phyloP scores from a whole-genome alignment of 495 filamentous ascomycete genomes.

The Xylaria sp. region DNA sequence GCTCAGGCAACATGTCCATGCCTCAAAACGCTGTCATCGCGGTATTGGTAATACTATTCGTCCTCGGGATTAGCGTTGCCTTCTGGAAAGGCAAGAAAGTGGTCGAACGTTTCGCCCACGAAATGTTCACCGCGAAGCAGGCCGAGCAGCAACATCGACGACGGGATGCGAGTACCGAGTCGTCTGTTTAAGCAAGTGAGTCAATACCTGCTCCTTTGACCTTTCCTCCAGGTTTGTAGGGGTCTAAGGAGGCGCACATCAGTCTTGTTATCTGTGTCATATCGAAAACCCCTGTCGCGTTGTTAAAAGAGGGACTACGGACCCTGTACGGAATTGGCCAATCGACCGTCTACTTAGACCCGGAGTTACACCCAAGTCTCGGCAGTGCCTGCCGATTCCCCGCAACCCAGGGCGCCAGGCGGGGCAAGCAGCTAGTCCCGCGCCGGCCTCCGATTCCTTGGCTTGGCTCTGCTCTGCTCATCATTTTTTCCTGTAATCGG shows the following conservation, averaged over 20 bases:
- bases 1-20: slow-evolving; percentile 8
- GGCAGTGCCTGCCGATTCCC: slow-evolving; percentile 8
- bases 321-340: not conserved
- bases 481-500: slow-evolving; percentile 15
- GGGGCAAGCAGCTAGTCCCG: not conserved
- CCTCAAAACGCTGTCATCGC: slow-evolving; percentile 25
- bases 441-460: slow-evolving; percentile 24
- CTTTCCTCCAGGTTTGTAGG: not conserved
- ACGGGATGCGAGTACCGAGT: not conserved
- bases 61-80: not conserved
- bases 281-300: not conserved
- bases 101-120: slow-evolving; percentile 21
- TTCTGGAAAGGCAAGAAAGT: slow-evolving; percentile 25
- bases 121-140: slow-evolving; percentile 28
- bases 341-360: not conserved
- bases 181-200: slow-evolving; percentile 8
- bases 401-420: not conserved
- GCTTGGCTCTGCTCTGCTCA: slow-evolving; percentile 2
- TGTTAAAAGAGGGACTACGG: not conserved
- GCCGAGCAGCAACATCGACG: not conserved
- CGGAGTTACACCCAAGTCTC: slow-evolving; percentile 11
- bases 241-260: not conserved
- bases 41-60: slow-evolving; percentile 27
- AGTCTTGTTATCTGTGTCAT: not conserved
- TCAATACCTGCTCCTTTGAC: not conserved